Conservation (phyloP, 495 filamentous ascomycete genomes). For the Xylaria telfairii region DNA sequence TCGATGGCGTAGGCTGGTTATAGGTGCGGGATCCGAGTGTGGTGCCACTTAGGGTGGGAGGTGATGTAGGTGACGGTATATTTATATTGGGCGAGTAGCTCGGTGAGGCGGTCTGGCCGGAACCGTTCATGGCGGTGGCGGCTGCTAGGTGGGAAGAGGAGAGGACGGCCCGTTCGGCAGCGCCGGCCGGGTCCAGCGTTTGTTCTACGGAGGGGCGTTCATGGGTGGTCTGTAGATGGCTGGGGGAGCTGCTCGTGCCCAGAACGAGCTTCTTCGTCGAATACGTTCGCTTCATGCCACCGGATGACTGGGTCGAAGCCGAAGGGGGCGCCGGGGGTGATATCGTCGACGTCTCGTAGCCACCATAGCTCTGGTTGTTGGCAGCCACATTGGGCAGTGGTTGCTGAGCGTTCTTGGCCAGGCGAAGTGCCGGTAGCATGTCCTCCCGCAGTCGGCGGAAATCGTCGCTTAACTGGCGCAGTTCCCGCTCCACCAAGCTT, state of each 20-base stretch:
- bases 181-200: conserved; percentile 59
- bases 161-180: conserved; percentile 65
- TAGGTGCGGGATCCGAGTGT: conserved; percentile 65
- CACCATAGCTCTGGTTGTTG: conserved; percentile 46
- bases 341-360: conserved; percentile 51
- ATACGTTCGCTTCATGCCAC: conserved; percentile 75
- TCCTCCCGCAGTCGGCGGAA: conserved; percentile 87
- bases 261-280: conserved; percentile 91
- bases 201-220: conserved; percentile 62
- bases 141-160: conserved; percentile 79
- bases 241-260: conserved; percentile 71
- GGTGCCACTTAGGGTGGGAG: conserved; percentile 53
- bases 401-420: conserved; percentile 88
- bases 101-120: conserved; percentile 57
- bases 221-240: conserved; percentile 68
- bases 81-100: conserved; percentile 76
- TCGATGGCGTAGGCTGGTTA: conserved; percentile 52
- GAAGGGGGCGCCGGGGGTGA: conserved; percentile 60
- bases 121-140: conserved; percentile 74
- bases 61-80: conserved; percentile 86
- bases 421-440: conserved; percentile 83
- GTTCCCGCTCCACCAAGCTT: conserved; percentile 75
- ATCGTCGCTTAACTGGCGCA: conserved; percentile 81
- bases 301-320: conserved; percentile 51
- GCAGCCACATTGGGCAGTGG: conserved; percentile 70